Conservation (phyloP, 129 eudicot species). For the Saussurea involucrata region DNA sequence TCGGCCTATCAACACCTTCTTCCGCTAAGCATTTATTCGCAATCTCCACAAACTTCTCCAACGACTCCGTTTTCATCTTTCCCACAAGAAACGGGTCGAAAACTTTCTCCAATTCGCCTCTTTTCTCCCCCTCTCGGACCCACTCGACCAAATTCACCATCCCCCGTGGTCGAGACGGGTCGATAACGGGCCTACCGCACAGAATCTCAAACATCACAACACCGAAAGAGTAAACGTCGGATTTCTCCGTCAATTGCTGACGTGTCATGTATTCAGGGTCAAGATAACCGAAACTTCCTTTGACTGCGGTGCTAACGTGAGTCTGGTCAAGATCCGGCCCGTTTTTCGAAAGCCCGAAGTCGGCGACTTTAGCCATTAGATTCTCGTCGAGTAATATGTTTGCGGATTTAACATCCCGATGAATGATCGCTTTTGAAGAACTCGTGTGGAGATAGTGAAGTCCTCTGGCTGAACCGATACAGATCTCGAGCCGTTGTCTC, state of each 20-base stretch:
- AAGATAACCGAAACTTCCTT: conserved; percentile 73
- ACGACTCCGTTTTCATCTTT: conserved; percentile 45
- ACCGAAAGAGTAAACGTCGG: conserved; percentile 76
- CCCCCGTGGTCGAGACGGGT: conserved; percentile 62
- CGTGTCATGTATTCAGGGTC: conserved; percentile 68
- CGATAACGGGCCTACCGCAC: conserved; percentile 64
- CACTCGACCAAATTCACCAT: conserved; percentile 67
- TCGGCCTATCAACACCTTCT: conserved; percentile 48
- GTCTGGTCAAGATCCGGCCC: conserved; percentile 64
- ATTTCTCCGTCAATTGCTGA: conserved; percentile 62
- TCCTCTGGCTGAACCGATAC: conserved; percentile 69
- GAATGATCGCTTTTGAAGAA: conserved; percentile 53
- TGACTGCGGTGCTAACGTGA: conserved; percentile 73
- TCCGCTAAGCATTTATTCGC: conserved; percentile 67
- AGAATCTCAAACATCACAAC: conserved; percentile 66
- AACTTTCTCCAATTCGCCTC: conserved; percentile 42
- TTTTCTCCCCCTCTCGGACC: conserved; percentile 35
- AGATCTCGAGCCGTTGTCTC: conserved; percentile 72
- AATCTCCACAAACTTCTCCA: conserved; percentile 41
- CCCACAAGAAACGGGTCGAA: conserved; percentile 45
- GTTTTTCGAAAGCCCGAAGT: conserved; percentile 62
- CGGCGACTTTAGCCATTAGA: conserved; percentile 72
- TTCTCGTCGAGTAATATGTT: conserved; percentile 62
- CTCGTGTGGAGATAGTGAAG: conserved; percentile 81
- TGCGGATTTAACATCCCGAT: conserved; percentile 75